Percentiles rank a stretch among this genome's conserved stretches.
Conservation (phyloP, 441 rosid species). For the Erysimum cheiri region DNA sequence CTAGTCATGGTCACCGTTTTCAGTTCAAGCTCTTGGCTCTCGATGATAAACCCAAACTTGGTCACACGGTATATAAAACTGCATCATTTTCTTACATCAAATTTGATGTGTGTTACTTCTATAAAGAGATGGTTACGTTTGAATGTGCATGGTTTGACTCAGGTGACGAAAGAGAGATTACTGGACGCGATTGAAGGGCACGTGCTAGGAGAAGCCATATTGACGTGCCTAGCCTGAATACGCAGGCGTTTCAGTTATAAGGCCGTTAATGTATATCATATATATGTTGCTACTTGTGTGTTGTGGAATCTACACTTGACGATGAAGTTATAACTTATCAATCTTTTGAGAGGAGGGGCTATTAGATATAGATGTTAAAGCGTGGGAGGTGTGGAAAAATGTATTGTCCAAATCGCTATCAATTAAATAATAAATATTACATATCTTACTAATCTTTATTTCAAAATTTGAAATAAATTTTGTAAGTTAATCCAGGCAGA, state of each 20-base stretch:
- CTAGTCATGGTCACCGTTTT: conserved; percentile 63
- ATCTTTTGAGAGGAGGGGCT: not conserved
- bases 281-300: not conserved
- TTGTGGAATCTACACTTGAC: no score
- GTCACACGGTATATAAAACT: conserved; percentile 55
- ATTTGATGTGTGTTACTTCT: not conserved
- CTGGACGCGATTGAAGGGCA: conserved; percentile 68
- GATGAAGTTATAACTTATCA: no score
- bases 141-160: not conserved
- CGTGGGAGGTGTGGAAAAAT: no score
- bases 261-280: not conserved
- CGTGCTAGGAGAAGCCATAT: conserved; percentile 67
- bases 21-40: conserved; percentile 76
- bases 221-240: conserved; percentile 53
- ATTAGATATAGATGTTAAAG: not conserved
- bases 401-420: no score
- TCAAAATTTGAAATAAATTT: no score
- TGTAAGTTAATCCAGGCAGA: no score
- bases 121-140: not conserved
- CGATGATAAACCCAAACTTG: conserved; percentile 57
- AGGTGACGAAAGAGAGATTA: conserved; percentile 78
- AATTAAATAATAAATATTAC: no score
- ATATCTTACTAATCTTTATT: no score
- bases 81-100: not conserved
- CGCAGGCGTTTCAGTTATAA: not conserved